phyloP scores from a whole-genome alignment of 345 rosid genomes.

The Xanthoceras sorbifolium region DNA sequence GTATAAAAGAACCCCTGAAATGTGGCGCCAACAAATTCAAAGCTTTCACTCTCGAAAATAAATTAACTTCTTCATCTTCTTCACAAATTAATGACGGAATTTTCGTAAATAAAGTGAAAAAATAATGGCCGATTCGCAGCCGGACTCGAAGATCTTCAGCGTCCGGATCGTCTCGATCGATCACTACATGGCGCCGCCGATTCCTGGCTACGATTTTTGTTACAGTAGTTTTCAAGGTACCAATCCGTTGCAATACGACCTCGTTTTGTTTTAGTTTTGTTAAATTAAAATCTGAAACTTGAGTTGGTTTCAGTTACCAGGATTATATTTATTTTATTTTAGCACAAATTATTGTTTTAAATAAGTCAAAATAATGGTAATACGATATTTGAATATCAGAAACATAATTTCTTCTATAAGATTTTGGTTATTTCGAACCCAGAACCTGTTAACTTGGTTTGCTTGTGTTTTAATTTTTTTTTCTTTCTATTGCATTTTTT shows the following conservation, averaged over 20 bases:
- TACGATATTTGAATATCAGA: not conserved
- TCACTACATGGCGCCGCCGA: conserved; percentile 80
- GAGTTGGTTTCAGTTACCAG: not conserved
- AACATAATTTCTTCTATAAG: no score
- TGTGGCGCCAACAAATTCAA: conserved; percentile 21
- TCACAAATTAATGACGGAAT: not conserved
- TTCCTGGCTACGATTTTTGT: conserved; percentile 65
- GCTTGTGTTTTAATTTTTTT: no score
- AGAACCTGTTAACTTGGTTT: no score
- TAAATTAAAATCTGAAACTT: no score
- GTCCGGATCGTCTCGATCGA: conserved; percentile 82
- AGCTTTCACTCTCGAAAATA: not conserved
- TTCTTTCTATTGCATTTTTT: no score
- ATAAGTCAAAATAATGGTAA: not conserved
- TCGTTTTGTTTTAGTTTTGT: not conserved
- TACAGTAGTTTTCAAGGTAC: conserved; percentile 88
- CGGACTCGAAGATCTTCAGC: conserved; percentile 62
- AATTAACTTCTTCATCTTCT: no score
- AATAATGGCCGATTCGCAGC: conserved; percentile 43
- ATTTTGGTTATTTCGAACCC: no score
- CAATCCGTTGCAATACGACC: conserved; percentile 2
- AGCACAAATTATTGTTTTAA: not conserved
- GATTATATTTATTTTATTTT: not conserved
- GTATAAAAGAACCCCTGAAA: conserved; percentile 4
- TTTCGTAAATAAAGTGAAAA: not conserved